Conservation (phyloP, 2,329 filamentous ascomycete genomes). For the Pseudogymnoascus sp. region DNA sequence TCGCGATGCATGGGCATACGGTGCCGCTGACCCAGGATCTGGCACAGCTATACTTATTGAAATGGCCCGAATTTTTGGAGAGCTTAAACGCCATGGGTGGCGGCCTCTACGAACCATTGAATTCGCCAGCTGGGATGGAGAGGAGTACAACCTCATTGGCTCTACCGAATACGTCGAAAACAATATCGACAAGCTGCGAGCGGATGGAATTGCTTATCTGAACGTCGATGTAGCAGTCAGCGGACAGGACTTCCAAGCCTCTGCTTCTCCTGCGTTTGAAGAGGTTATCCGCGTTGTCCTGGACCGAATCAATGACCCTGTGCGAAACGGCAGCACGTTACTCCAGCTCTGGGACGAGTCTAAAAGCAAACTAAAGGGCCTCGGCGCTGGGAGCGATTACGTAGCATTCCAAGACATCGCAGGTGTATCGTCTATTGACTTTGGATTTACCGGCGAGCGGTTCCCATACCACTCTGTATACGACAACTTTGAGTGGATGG, state of each 20-base stretch:
- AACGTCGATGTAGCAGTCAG: slow-evolving; percentile 82
- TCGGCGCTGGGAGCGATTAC: slow-evolving; percentile 74
- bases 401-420: slow-evolving; percentile 87
- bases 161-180: slow-evolving; percentile 94
- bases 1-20: slow-evolving; percentile 86
- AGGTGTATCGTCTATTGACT: slow-evolving; percentile 78
- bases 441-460: slow-evolving; percentile 62
- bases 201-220: slow-evolving; percentile 75
- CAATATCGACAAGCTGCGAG: slow-evolving; percentile 62
- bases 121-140: slow-evolving; percentile 94
- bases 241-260: slow-evolving; percentile 66
- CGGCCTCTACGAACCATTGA: slow-evolving; percentile 87
- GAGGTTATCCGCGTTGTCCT: slow-evolving; percentile 65
- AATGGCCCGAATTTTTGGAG: slow-evolving; percentile 74
- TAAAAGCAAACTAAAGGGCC: slow-evolving; percentile 52
- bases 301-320: slow-evolving; percentile 65
- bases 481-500: slow-evolving; percentile 84
- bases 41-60: slow-evolving; percentile 90
- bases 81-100: slow-evolving; percentile 72
- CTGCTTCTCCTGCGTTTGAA: slow-evolving; percentile 73
- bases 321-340: slow-evolving; percentile 58
- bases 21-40: slow-evolving; percentile 75
- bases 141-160: slow-evolving; percentile 87
- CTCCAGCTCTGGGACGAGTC: slow-evolving; percentile 67
- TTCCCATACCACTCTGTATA: slow-evolving; percentile 78